Evolutionary conservation across 2,329 filamentous ascomycete species (phyloP), one percentile per base, ranked within the genome.

Genomic region (Shiraia sp.): DNA sequence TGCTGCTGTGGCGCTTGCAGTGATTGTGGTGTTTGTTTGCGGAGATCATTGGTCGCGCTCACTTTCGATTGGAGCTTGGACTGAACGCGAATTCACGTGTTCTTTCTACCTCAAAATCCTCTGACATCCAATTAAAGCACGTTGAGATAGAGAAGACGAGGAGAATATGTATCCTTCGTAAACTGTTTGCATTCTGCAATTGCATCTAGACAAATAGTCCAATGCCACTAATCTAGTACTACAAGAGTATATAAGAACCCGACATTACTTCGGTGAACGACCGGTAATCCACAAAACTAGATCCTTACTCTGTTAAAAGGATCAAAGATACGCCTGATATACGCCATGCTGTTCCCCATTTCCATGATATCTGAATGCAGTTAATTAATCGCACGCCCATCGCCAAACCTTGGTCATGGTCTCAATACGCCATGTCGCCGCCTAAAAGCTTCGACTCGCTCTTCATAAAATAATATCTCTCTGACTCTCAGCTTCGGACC

Each of bases 381-480:
- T 30, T 32, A 22, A 25, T 29, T 26, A 16, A 8, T 16, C 12
- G 34, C 9, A 33, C 24, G 25, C 32, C 13, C 30, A 31, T 19
- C 10, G 13, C 27, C 3, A 25, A 12, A n/a, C 23, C 24, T 33
- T 13, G 15, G 36, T 53, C 51, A 65, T 14, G 64, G 64, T 47
- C 63, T 57, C 14, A 68, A 36, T 10, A 63, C 60, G 7, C 64
- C 63, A 68, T 88, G 84, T 46, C 88, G 79, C 23, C 86, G 86
- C 66, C 86, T 87, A 72, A 92, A 92, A 43, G 92, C 85, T 19
- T 86, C 83, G 3, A 68, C 62, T 68, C 89, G 88, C 64, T 92
- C 88, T 64, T 92, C 88, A 59, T 90, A 91, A 68, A 90, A 92
- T 49, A 91, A 69, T 50, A 93, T 92, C 73, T 92, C 87, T 47